Conservation (phyloP, 345 rosid genomes). For the Zanthoxylum bungeanum region DNA sequence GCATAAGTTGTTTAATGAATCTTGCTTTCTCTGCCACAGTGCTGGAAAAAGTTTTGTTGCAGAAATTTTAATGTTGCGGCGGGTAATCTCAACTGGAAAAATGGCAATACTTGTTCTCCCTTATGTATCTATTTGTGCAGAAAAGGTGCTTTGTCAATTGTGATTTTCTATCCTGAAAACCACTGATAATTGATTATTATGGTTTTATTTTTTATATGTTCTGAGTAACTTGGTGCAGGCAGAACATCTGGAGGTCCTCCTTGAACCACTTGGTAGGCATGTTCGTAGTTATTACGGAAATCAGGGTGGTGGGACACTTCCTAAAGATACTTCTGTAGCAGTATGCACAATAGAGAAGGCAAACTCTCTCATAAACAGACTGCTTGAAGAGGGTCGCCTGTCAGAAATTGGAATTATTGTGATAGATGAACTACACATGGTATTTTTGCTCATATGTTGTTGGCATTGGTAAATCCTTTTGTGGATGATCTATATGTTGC, state of each 20-base stretch:
- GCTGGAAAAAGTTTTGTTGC: constrained; percentile 99
- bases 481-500: constrained; percentile 12
- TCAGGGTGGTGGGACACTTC: constrained; percentile 98
- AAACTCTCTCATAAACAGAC: constrained; percentile 75
- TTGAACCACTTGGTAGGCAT: constrained; percentile 91
- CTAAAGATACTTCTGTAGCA: constrained; percentile 94
- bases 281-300: constrained; percentile 91
- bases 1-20: constrained; percentile 18
- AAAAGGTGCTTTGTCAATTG: constrained; percentile 55
- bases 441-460: constrained; percentile 26
- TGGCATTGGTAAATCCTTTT: constrained; percentile 1
- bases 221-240: constrained; percentile 46
- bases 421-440: constrained; percentile 99
- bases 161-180: constrained; percentile 5
- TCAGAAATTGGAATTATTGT: constrained; percentile 93
- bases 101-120: constrained; percentile 93
- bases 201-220: constrained; percentile 2
- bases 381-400: constrained; percentile 94
- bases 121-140: constrained; percentile 92
- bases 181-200: constrained; percentile 14
- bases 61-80: constrained; percentile 92
- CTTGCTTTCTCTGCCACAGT: constrained; percentile 38
- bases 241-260: constrained; percentile 84
- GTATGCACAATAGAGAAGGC: constrained; percentile 99
- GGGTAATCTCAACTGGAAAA: constrained; percentile 76